These are phyloP conservation scores for Quercus rubra DNA, from an alignment of 306 rosid species.

Conservation along the genomic window DNA sequence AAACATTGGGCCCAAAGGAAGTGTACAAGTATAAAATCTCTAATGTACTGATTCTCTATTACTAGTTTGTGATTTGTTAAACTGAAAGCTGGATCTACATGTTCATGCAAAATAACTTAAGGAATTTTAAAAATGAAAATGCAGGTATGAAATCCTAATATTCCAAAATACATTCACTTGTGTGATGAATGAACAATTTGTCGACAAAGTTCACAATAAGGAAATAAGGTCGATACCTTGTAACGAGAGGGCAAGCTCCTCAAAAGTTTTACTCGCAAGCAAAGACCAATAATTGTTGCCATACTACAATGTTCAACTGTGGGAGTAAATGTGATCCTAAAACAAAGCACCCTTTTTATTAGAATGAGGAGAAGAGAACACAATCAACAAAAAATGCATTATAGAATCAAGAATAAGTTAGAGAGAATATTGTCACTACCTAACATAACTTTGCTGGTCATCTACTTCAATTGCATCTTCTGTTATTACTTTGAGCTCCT, in stretches of 20 bases:
- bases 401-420: background rate
- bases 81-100: background rate
- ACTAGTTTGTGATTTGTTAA: background rate
- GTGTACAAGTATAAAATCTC: too few species aligned
- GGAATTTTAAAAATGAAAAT: background rate
- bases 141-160: background rate
- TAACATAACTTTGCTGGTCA: constrained; percentile 64
- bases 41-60: background rate
- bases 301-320: constrained; percentile 97
- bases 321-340: constrained; percentile 92
- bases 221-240: constrained; percentile 48
- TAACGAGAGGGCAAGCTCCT: constrained; percentile 86
- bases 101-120: background rate
- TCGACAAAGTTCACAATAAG: background rate
- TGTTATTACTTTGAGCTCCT: constrained; percentile 89
- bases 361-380: background rate
- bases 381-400: background rate
- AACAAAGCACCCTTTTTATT: constrained; percentile 13
- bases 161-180: background rate
- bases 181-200: background rate
- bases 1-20: too few species aligned
- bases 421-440: constrained; percentile 33
- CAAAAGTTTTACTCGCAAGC: constrained; percentile 84
- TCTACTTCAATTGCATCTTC: constrained; percentile 94
- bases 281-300: constrained; percentile 96